phyloP scores from a whole-genome alignment of 139 green algal species.

The Closterium sp. region DNA sequence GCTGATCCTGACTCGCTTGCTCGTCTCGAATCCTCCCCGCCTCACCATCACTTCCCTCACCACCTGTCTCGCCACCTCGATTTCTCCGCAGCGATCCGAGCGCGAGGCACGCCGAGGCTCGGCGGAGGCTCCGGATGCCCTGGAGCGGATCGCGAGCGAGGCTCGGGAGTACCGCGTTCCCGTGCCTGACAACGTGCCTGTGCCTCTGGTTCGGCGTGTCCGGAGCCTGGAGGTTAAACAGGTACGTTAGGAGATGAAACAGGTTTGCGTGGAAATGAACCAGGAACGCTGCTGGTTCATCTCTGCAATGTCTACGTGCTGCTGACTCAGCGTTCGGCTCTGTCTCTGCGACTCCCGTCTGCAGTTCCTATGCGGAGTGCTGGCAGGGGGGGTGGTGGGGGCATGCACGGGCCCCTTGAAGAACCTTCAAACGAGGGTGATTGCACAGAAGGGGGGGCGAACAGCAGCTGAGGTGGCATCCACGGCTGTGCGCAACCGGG shows the following conservation, averaged over 20 bases:
- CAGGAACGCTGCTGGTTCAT: no score
- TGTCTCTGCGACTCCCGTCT: background rate
- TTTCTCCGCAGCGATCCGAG: background rate
- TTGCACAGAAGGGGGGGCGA: background rate
- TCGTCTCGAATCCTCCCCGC: no score
- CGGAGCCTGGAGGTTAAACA: background rate
- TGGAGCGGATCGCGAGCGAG: background rate
- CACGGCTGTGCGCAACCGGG: background rate
- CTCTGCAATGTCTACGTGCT: no score
- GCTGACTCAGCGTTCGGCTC: no score
- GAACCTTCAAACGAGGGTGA: background rate
- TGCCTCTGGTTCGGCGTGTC: background rate
- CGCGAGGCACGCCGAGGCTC: background rate
- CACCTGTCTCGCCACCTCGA: no score
- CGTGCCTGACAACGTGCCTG: background rate
- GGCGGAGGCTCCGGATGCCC: background rate
- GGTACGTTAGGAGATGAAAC: background rate
- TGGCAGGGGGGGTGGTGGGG: background rate
- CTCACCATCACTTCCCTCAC: no score
- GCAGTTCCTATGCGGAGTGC: background rate
- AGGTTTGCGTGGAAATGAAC: no score
- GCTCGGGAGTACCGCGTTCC: background rate
- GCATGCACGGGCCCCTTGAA: background rate
- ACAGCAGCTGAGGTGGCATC: background rate
- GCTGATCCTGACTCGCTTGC: no score